Conservation (phyloP, 2,329 filamentous ascomycete genomes). For the Lachnellula arida region DNA sequence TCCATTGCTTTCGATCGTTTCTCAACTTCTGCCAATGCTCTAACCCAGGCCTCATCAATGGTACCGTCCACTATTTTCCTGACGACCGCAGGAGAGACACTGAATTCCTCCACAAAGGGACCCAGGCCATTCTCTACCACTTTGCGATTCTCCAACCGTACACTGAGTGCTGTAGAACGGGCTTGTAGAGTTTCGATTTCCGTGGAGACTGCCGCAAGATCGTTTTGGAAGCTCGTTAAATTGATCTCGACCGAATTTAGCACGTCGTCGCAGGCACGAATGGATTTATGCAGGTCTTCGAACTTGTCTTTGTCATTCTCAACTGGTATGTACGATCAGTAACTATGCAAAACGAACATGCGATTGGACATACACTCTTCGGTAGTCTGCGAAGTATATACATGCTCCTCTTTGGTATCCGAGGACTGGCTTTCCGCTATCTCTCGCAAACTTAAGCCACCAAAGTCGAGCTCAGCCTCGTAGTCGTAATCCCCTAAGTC, state of each 20-base stretch:
- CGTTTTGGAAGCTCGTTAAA: constrained; percentile 86
- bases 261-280: constrained; percentile 86
- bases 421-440: constrained; percentile 14
- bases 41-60: constrained; percentile 87
- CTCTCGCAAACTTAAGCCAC: constrained; percentile 68
- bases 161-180: constrained; percentile 76
- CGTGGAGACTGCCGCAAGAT: constrained; percentile 84
- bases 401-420: constrained; percentile 10
- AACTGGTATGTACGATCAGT: constrained; percentile 42
- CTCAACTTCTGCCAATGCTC: constrained; percentile 77
- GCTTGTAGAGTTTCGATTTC: constrained; percentile 93
- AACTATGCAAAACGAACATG: constrained; percentile 8
- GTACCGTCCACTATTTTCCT: constrained; percentile 81
- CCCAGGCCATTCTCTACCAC: constrained; percentile 83
- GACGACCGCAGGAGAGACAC: constrained; percentile 78
- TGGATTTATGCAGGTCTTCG: constrained; percentile 85
- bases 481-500: constrained; percentile 47
- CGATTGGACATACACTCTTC: constrained; percentile 63
- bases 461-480: constrained; percentile 71
- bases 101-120: constrained; percentile 87
- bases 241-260: constrained; percentile 90
- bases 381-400: constrained; percentile 54
- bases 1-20: constrained; percentile 69
- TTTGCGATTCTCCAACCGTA: constrained; percentile 81
- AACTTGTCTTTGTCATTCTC: constrained; percentile 80